Evolutionary conservation across 176 grass and related monocot genomes (phyloP), one percentile per base, ranked within the genome.

Genomic region (Oryza australiensis): DNA sequence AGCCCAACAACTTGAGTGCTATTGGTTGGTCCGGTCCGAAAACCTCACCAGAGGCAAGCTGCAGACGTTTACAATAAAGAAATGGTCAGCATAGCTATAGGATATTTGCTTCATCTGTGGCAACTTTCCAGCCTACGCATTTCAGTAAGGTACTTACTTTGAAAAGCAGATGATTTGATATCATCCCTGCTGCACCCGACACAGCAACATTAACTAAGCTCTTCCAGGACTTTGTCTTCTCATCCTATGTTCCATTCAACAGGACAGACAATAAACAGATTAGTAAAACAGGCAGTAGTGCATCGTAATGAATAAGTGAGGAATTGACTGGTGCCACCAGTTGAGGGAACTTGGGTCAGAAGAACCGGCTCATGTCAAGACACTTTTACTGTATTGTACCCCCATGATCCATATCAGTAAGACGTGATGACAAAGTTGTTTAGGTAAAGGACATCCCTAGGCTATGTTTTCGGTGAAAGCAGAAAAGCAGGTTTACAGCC

Each of bases 21-120:
- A 98, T 91, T 24, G 95, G 95, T 66, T 98, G 95, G 73, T 98
- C 90, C 28, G 55, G 88, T 32, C 95, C 95, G 18, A 98, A 98
- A 82, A 94, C 95, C 75, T 95, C 95, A 82, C 95, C 95, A 70
- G 95, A 94, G 20, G 95, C 92, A 77, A 98, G 92, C 95, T 98
- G 82, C 38, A 72, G 59, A 53, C 27, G n/a, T n/a, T 57, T 23
- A 16, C 11, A 51, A 26, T 29, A 10, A 78, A 75, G 51, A 78
- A 74, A 41, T 66, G 49, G 49, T 64, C 16, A 85, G 20, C 30
- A 29, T 23, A 69, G 26, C 13, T 26, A 5, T n/a, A 68, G 13
- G 22, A 23, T 23, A 23, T 59, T 59, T 23, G 20, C 53, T 59
- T n/a, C 20, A 59, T 59, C 7, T 59, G 49, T 22, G 4, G 18